Conservation (phyloP, 2,329 filamentous ascomycete species). For the Colletotrichum sp. region DNA sequence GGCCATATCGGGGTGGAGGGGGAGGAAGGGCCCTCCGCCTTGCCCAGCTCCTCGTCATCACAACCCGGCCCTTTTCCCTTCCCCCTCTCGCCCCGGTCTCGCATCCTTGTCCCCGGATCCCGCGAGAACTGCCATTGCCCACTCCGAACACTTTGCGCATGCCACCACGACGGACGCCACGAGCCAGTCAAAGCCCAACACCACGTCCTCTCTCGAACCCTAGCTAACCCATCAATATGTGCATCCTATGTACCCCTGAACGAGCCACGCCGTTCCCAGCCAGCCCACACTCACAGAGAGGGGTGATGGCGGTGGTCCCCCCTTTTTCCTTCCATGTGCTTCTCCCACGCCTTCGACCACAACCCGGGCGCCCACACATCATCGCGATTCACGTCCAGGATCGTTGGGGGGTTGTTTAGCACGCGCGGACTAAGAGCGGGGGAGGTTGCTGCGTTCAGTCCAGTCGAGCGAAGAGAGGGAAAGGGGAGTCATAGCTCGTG, state of each 20-base stretch:
- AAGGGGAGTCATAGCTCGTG: neutral
- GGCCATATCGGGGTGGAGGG: neutral
- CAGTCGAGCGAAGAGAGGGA: neutral
- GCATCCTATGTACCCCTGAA: neutral
- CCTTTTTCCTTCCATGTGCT: neutral
- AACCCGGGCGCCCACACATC: neutral
- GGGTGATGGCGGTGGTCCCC: neutral
- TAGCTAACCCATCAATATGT: neutral
- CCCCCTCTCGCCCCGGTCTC: neutral
- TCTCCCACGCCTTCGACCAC: neutral
- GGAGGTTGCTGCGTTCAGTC: neutral
- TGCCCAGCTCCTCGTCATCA: neutral
- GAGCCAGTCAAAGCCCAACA: neutral
- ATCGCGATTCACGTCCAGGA: constrained; percentile 1
- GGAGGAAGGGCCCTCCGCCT: neutral
- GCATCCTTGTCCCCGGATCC: neutral
- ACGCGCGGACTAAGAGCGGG: neutral
- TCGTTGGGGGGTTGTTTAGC: neutral
- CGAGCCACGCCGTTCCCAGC: neutral
- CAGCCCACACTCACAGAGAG: neutral
- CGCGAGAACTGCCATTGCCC: neutral
- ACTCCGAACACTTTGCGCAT: neutral
- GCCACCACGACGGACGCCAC: neutral
- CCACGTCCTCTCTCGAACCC: neutral
- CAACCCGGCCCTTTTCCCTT: neutral